These are phyloP conservation scores for Volvariella volvacea DNA, from an alignment of 1,284 basidiomycete genomes.

Conservation along the genomic window DNA sequence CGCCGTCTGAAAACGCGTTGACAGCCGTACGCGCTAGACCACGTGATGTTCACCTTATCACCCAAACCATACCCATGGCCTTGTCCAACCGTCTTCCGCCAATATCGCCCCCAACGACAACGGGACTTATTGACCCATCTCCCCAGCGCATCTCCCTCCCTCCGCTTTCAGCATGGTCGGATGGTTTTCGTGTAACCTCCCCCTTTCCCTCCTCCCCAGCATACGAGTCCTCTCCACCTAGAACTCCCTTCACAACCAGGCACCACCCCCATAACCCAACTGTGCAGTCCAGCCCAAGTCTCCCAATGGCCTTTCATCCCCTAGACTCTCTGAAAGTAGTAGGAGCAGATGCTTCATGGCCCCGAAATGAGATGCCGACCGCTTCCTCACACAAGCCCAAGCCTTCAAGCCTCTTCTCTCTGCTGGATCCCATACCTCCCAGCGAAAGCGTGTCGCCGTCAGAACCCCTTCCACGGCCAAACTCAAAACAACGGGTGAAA, in stretches of 20 bases:
- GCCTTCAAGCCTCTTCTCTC: constrained; percentile 12
- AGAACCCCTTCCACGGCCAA: neutral
- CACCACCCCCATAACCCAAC: constrained; percentile 19
- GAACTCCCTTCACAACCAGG: constrained; percentile 24
- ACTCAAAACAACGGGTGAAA: neutral
- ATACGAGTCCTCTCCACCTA: constrained; percentile 30
- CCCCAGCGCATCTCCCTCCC: constrained; percentile 17
- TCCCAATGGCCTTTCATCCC: constrained; percentile 16
- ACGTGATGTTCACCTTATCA: constrained; percentile 25
- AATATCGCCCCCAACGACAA: constrained; percentile 18
- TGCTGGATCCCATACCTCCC: neutral
- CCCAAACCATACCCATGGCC: neutral
- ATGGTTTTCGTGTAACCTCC: constrained; percentile 14
- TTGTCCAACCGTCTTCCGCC: constrained; percentile 12
- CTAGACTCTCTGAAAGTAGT: constrained; percentile 9
- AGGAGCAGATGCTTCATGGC: constrained; percentile 10
- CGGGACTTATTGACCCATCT: constrained; percentile 14
- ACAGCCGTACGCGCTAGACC: constrained; percentile 23
- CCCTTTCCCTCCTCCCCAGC: constrained; percentile 24
- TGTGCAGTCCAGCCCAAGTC: constrained; percentile 28
- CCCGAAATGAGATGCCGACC: constrained; percentile 4
- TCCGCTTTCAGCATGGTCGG: constrained; percentile 14
- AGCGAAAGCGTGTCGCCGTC: neutral
- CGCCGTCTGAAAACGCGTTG: constrained; percentile 38
- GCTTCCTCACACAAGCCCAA: constrained; percentile 6